Percentiles rank a stretch among this genome's conserved stretches.
phyloP scores from a whole-genome alignment of 2,329 filamentous ascomycete species.

The Kalmusia sp. region DNA sequence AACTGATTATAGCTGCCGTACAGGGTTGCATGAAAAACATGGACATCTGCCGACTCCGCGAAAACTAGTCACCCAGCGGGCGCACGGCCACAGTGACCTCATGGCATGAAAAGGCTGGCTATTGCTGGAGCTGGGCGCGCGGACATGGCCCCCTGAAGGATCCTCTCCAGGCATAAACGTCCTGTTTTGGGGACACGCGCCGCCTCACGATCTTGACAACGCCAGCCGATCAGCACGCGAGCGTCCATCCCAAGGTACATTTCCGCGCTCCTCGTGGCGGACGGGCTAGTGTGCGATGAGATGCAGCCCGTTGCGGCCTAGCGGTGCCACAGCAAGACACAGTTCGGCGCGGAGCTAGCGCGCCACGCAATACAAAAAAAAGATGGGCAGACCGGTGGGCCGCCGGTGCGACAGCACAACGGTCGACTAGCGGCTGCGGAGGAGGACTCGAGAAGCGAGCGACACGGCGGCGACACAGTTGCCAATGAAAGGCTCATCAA shows the following conservation, averaged over 20 bases:
- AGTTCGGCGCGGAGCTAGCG: slow-evolving; percentile 33
- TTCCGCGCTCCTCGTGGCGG: slow-evolving; percentile 26
- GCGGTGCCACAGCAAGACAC: slow-evolving; percentile 25
- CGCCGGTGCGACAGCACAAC: slow-evolving; percentile 43
- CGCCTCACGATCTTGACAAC: slow-evolving; percentile 30
- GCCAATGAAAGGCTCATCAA: too few species aligned
- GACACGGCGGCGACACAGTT: too few species aligned
- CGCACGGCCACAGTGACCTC: slow-evolving; percentile 17
- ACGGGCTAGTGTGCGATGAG: neutral
- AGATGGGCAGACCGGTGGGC: slow-evolving; percentile 23
- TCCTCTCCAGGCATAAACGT: slow-evolving; percentile 7
- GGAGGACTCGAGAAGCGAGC: slow-evolving; percentile 30
- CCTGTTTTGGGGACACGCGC: slow-evolving; percentile 26
- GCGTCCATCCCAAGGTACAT: slow-evolving; percentile 31
- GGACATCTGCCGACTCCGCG: slow-evolving; percentile 26
- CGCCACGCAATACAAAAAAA: slow-evolving; percentile 21
- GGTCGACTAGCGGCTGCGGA: slow-evolving; percentile 39
- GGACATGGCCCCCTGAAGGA: slow-evolving; percentile 19
- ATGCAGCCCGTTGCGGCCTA: slow-evolving; percentile 33
- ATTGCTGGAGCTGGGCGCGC: slow-evolving; percentile 12
- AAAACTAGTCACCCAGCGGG: slow-evolving; percentile 17
- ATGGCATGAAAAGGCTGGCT: slow-evolving; percentile 29
- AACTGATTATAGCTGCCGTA: slow-evolving; percentile 27
- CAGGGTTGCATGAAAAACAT: slow-evolving; percentile 20
- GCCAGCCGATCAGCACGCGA: slow-evolving; percentile 35